Evolutionary conservation across 805 yeast genomes (phyloP).

Genomic region (Candida coleopterorum): DNA sequence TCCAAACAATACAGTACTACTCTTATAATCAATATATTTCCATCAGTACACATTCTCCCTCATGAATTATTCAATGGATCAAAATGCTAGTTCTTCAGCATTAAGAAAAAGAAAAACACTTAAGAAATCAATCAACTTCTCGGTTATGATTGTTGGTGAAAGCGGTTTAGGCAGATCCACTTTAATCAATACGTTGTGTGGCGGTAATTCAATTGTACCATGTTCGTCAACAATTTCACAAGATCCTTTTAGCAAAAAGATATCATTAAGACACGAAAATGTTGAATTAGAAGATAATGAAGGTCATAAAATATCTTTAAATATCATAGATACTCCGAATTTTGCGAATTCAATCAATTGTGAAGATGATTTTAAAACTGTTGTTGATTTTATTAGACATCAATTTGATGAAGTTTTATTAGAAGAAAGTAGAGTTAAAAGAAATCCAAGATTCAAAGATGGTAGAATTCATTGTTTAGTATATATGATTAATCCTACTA

Average conservation of each 20-base stretch:
- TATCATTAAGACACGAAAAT: constrained; percentile 68
- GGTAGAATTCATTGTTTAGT: constrained; percentile 68
- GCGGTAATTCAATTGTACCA: constrained; percentile 72
- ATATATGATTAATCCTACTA: constrained; percentile 42
- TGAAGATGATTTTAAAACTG: constrained; percentile 57
- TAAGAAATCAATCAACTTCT: constrained; percentile 81
- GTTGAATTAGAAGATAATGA: constrained; percentile 86
- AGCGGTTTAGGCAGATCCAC: constrained; percentile 90
- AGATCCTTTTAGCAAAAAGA: constrained; percentile 43
- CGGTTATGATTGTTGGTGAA: constrained; percentile 82
- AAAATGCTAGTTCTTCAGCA: constrained; percentile 28
- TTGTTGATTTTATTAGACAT: constrained; percentile 75
- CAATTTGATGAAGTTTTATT: constrained; percentile 79
- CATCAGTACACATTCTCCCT: too few relatives aligned
- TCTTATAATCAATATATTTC: too few relatives aligned
- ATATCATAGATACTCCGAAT: constrained; percentile 79
- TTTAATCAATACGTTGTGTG: constrained; percentile 85
- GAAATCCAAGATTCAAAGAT: constrained; percentile 82
- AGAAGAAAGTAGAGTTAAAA: constrained; percentile 75
- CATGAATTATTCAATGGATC: constrained; percentile 8
- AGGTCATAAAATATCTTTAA: constrained; percentile 74
- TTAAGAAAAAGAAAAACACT: constrained; percentile 67
- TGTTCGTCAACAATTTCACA: constrained; percentile 59
- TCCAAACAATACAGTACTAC: too few relatives aligned
- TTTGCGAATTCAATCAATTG: constrained; percentile 75